A percentile compares a stretch with the other conserved stretches of the same genome.
Evolutionary conservation across 2,329 filamentous ascomycete species (phyloP).

Genomic region (Tolypocladium nubicola): DNA sequence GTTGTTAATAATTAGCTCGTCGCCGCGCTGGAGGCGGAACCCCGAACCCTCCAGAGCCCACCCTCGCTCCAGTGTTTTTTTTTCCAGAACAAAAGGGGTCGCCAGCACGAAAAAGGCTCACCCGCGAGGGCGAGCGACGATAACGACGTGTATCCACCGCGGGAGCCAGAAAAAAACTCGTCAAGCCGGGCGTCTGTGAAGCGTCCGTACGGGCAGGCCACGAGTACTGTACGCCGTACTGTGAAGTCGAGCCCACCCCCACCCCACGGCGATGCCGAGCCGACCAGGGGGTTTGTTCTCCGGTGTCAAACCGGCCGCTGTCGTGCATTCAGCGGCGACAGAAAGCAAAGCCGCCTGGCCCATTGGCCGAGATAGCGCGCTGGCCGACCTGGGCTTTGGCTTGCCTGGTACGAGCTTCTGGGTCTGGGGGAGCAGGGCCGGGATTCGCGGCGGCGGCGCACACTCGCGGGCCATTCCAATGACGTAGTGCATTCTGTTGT

Average conservation of each 20-base stretch:
- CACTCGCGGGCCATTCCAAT: neutral
- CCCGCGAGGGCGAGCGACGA: neutral
- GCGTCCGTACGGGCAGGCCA: no score
- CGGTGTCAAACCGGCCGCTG: neutral
- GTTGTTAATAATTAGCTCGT: neutral
- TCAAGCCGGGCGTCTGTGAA: neutral
- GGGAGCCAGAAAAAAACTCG: conserved; percentile 5
- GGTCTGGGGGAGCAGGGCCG: neutral
- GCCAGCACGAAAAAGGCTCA: conserved; percentile 4
- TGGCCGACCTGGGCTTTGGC: neutral
- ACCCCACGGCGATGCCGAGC: neutral
- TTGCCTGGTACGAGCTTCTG: no score
- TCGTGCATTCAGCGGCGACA: neutral
- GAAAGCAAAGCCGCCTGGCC: neutral
- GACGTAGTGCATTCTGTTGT: neutral
- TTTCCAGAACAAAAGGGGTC: neutral
- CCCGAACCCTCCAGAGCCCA: neutral
- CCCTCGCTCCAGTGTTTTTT: neutral
- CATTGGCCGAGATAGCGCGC: neutral
- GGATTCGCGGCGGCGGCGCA: neutral
- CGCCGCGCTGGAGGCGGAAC: neutral
- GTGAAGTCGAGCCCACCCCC: neutral
- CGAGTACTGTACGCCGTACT: no score
- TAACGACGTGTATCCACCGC: conserved; percentile 1
- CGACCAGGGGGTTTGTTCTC: neutral